These are phyloP conservation scores for Candida bentonensis DNA, from an alignment of 805 yeast genomes.

Conservation along the genomic window DNA sequence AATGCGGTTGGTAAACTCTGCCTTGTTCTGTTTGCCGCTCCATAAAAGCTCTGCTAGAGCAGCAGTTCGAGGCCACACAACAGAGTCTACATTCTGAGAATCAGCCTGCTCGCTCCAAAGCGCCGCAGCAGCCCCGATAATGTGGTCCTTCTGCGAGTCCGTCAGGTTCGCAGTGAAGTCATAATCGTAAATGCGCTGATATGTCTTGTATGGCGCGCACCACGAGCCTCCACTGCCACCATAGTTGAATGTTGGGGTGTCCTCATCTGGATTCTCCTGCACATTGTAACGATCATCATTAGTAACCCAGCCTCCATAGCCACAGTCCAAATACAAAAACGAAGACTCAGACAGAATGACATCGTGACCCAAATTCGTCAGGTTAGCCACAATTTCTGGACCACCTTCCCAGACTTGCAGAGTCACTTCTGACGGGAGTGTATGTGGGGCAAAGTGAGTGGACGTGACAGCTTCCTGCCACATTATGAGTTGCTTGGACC, in stretches of 20 bases:
- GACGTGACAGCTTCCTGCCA: conserved; percentile 28
- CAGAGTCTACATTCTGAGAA: conserved; percentile 18
- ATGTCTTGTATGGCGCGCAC: conserved; percentile 32
- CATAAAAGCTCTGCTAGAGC: conserved; percentile 29
- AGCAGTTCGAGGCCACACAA: conserved; percentile 29
- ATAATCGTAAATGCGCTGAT: conserved; percentile 28
- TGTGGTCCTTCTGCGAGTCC: conserved; percentile 17
- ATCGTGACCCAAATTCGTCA: conserved; percentile 25
- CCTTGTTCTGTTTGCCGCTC: conserved; percentile 25
- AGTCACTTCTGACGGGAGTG: conserved; percentile 22
- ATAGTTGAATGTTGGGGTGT: conserved; percentile 18
- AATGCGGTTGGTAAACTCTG: conserved; percentile 23
- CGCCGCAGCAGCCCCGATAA: conserved; percentile 28
- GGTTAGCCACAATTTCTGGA: conserved; percentile 14
- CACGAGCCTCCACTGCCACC: conserved; percentile 25
- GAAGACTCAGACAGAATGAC: conserved; percentile 25
- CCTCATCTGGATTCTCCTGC: conserved; percentile 10
- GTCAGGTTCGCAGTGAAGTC: conserved; percentile 24
- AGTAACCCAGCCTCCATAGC: conserved; percentile 25
- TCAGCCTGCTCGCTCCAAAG: conserved; percentile 29
- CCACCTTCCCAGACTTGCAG: conserved; percentile 25
- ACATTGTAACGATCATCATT: conserved; percentile 24
- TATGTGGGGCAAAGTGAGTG: conserved; percentile 14
- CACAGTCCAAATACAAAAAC: conserved; percentile 29
- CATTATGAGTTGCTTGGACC: conserved; percentile 23